phyloP scores from a whole-genome alignment of 352 stramenopile genomes.

The Globisporangium abappressorium region DNA sequence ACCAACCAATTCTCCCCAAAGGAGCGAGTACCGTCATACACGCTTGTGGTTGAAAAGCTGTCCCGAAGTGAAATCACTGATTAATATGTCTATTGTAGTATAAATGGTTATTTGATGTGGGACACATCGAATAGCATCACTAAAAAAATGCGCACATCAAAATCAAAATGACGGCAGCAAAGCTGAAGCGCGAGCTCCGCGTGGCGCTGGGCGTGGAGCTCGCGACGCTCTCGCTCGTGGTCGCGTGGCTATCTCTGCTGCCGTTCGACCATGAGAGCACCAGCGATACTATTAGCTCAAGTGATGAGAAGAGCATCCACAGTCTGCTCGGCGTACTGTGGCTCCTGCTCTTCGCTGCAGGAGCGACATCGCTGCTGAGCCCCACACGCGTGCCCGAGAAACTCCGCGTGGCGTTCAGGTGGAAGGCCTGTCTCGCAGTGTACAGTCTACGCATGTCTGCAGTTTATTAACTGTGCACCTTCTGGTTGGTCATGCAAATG shows the following conservation, averaged over 20 bases:
- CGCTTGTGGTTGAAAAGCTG: not conserved
- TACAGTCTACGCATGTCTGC: not conserved
- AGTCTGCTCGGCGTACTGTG: slow-evolving; percentile 2
- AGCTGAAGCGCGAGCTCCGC: slow-evolving; percentile 9
- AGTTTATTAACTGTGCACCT: not conserved
- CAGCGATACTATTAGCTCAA: too few relatives aligned
- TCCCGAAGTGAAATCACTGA: not conserved
- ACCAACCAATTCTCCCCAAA: slow-evolving; percentile 8
- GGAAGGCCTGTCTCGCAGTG: not conserved
- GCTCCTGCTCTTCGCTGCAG: slow-evolving; percentile 3
- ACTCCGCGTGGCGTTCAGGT: slow-evolving; percentile 13
- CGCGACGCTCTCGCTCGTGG: slow-evolving; percentile 2
- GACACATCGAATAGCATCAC: not conserved
- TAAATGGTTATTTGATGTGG: not conserved
- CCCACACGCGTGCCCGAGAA: slow-evolving; percentile 5
- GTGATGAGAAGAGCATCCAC: not conserved
- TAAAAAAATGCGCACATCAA: not conserved
- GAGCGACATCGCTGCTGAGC: not conserved
- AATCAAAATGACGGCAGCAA: not conserved
- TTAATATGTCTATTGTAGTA: not conserved
- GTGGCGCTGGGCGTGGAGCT: slow-evolving; percentile 15
- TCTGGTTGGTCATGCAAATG: not conserved
- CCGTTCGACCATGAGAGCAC: not conserved
- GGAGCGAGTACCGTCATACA: not conserved
- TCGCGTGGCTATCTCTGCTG: slow-evolving; percentile 6